Conservation (phyloP, 257 asterid species). For the Plantago elongata region DNA sequence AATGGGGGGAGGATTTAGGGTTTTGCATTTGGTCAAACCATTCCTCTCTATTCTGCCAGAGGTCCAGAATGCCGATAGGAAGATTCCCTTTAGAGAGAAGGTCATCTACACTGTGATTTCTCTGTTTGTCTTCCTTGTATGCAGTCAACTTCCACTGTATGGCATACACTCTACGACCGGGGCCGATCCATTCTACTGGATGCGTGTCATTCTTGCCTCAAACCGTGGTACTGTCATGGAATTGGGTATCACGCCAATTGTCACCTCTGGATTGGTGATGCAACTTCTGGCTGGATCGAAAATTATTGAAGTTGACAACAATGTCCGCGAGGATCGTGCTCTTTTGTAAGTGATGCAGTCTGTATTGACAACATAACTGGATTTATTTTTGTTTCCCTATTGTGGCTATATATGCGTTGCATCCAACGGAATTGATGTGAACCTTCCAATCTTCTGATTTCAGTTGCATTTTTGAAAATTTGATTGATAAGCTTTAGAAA, state of each 20-base stretch:
- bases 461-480: not conserved
- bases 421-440: too few species aligned
- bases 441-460: not conserved
- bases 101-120: conserved; percentile 55
- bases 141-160: conserved; percentile 72
- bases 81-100: conserved; percentile 64
- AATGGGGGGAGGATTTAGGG: conserved; percentile 76
- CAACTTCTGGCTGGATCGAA: conserved; percentile 67
- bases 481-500: not conserved
- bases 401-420: not conserved
- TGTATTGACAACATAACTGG: not conserved
- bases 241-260: conserved; percentile 69
- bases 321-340: conserved; percentile 68
- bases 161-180: conserved; percentile 73
- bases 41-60: conserved; percentile 62
- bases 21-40: conserved; percentile 65
- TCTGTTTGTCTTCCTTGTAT: conserved; percentile 52
- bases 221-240: conserved; percentile 77
- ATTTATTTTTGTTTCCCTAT: not conserved
- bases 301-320: conserved; percentile 68
- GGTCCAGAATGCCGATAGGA: conserved; percentile 68
- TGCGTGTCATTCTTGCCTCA: conserved; percentile 71
- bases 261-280: conserved; percentile 66
- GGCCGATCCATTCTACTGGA: conserved; percentile 73
- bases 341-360: conserved; percentile 49